Evolutionary conservation across 2,329 filamentous ascomycete species (phyloP), one percentile per base, ranked within the genome.

Genomic region (Mycocentrospora acerina): DNA sequence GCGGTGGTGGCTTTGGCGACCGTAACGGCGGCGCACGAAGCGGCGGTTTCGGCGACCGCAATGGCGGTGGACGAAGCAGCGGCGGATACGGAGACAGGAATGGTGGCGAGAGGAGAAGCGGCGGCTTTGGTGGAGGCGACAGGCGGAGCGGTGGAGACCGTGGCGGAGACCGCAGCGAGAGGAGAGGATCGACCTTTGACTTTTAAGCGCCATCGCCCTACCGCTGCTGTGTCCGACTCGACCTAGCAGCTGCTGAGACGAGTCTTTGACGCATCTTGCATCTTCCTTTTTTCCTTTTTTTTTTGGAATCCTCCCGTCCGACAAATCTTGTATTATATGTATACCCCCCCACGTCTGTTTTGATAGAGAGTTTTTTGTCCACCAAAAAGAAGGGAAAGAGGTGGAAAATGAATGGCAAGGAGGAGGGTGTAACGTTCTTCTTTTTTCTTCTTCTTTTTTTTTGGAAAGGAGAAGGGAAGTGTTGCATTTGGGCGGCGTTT

Each of bases 311-410:
- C 13, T 25, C 19, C 17, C 18, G 13, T 14, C 17, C 13, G 19
- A 13, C 34, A 33, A 5, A 40, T 44, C 34, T 43, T 52, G 46
- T 52, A 52, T 41, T 29, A 46, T 50, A 52, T 47, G 38, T 49
- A 49, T 44, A 49, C 42, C 46, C 40, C 13, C 16, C 45, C 35
- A 32, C 26, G 17, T 11, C 39, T 51, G 44, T 51, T 33, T 45
- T 35, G 47, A 48, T 45, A 43, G 5, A 26, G n/a, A n/a, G n/a
- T n/a, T n/a, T n/a, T n/a, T n/a, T n/a, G n/a, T n/a, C n/a, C n/a
- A n/a, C n/a, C n/a, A n/a, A n/a, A n/a, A n/a, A n/a, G n/a, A n/a
- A n/a, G n/a, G n/a, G n/a, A n/a, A n/a, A n/a, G n/a, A n/a, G n/a
- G n/a, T n/a, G n/a, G n/a, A n/a, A n/a, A n/a, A n/a, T n/a, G n/a